Conservation (phyloP, 768 basidiomycete species). For the Cantharellus anzutake region DNA sequence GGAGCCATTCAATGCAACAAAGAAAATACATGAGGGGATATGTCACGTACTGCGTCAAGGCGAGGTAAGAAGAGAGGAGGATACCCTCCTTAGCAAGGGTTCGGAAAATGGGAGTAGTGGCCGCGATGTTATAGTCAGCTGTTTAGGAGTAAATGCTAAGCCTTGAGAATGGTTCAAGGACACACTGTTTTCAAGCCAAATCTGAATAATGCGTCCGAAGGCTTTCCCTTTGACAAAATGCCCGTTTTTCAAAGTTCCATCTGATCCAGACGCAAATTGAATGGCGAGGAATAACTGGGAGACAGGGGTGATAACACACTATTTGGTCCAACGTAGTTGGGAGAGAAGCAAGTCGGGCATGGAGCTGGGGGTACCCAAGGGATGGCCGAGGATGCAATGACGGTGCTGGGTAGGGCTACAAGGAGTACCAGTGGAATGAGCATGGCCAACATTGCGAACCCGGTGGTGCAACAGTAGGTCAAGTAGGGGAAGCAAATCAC, state of each 20-base stretch:
- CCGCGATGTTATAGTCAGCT: conserved; percentile 25
- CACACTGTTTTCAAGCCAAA: conserved; percentile 41
- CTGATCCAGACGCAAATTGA: conserved; percentile 8
- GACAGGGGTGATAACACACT: not conserved
- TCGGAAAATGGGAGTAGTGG: conserved; percentile 15
- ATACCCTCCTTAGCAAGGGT: conserved; percentile 32
- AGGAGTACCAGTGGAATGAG: not conserved
- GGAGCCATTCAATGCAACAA: not conserved
- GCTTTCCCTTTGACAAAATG: conserved; percentile 23
- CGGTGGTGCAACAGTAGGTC: too few relatives aligned
- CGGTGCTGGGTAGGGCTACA: not conserved
- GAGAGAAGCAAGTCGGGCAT: not conserved
- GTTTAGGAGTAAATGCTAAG: not conserved
- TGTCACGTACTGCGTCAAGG: conserved; percentile 10
- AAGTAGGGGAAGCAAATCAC: too few relatives aligned
- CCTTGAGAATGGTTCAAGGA: not conserved
- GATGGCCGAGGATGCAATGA: not conserved
- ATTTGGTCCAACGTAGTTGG: not conserved
- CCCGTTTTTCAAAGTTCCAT: conserved; percentile 24
- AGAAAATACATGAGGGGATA: not conserved
- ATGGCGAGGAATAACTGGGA: too few relatives aligned
- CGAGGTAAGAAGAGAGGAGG: conserved; percentile 18
- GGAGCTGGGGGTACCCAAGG: not conserved
- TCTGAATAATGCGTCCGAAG: conserved; percentile 31
- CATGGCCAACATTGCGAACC: too few relatives aligned